phyloP scores from a whole-genome alignment of 108 stramenopile genomes.

The Cylindrotheca fusiformis region DNA sequence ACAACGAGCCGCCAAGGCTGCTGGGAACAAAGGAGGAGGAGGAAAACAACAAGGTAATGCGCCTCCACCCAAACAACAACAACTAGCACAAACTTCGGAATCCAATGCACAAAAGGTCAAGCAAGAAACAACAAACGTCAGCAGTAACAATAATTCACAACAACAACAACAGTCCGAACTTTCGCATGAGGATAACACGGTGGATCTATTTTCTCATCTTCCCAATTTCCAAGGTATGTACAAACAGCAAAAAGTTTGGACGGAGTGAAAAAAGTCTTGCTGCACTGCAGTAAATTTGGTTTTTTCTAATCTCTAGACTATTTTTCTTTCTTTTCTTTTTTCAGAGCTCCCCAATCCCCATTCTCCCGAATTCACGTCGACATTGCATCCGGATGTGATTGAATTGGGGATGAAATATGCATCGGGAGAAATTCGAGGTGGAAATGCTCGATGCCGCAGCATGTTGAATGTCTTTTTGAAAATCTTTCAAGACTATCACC shows the following conservation, averaged over 20 bases:
- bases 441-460: constrained; percentile 86
- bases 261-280: background rate
- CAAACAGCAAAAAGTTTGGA: background rate
- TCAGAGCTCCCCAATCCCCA: constrained; percentile 34
- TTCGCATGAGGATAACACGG: constrained; percentile 37
- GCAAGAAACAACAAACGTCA: background rate
- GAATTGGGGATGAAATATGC: constrained; percentile 84
- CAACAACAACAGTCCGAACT: constrained; percentile 14
- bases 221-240: constrained; percentile 59
- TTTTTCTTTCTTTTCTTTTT: background rate
- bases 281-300: background rate
- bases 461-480: constrained; percentile 86
- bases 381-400: constrained; percentile 84
- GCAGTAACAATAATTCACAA: background rate
- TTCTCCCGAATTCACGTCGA: constrained; percentile 26
- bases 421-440: constrained; percentile 74
- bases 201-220: constrained; percentile 88
- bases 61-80: constrained; percentile 12
- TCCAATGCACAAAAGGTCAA: background rate
- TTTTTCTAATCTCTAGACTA: background rate
- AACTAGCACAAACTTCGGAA: background rate
- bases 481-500: constrained; percentile 62
- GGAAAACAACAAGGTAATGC: constrained; percentile 11
- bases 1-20: constrained; percentile 91
- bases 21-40: constrained; percentile 26